Evolutionary conservation across 495 filamentous ascomycete genomes (phyloP).

Genomic region (Aspergillus incahuasiensis): DNA sequence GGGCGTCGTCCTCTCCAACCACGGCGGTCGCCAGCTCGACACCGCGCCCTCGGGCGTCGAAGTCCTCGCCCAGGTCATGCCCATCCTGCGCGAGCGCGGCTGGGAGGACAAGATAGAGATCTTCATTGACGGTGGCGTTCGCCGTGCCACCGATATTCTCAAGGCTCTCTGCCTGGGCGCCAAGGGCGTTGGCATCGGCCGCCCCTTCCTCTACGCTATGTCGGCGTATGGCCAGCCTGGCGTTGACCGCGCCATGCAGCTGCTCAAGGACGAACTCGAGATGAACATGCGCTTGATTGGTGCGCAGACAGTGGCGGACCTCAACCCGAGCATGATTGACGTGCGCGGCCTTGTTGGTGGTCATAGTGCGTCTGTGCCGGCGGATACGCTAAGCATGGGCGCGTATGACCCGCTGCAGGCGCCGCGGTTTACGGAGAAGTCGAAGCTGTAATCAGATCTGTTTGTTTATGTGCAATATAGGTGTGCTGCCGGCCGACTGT

Average conservation of each 20-base stretch:
- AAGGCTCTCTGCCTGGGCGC: slow-evolving; percentile 94
- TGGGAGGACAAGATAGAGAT: slow-evolving; percentile 83
- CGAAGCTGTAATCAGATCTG: slow-evolving; percentile 40
- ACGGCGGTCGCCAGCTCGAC: slow-evolving; percentile 96
- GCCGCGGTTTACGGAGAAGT: slow-evolving; percentile 55
- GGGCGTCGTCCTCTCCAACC: slow-evolving; percentile 93
- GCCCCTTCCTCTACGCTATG: slow-evolving; percentile 97
- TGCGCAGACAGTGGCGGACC: slow-evolving; percentile 62
- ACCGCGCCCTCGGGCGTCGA: slow-evolving; percentile 89
- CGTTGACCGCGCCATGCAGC: slow-evolving; percentile 87
- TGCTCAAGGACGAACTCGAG: slow-evolving; percentile 97
- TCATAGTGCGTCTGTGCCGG: slow-evolving; percentile 63
- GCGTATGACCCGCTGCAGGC: slow-evolving; percentile 63
- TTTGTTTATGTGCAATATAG: neutral
- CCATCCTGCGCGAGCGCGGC: slow-evolving; percentile 76
- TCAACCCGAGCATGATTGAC: slow-evolving; percentile 77
- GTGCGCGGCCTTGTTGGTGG: slow-evolving; percentile 60
- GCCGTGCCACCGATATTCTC: slow-evolving; percentile 89
- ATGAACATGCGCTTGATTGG: slow-evolving; percentile 98
- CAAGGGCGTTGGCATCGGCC: slow-evolving; percentile 87
- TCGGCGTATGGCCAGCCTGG: slow-evolving; percentile 82
- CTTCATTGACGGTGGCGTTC: slow-evolving; percentile 85
- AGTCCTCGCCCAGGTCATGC: slow-evolving; percentile 94
- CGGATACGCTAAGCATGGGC: slow-evolving; percentile 59
- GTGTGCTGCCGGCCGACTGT: neutral